A percentile compares a stretch with the other conserved stretches of the same genome.
Evolutionary conservation across 768 basidiomycete species (phyloP).

Genomic region (Terana coerulea): DNA sequence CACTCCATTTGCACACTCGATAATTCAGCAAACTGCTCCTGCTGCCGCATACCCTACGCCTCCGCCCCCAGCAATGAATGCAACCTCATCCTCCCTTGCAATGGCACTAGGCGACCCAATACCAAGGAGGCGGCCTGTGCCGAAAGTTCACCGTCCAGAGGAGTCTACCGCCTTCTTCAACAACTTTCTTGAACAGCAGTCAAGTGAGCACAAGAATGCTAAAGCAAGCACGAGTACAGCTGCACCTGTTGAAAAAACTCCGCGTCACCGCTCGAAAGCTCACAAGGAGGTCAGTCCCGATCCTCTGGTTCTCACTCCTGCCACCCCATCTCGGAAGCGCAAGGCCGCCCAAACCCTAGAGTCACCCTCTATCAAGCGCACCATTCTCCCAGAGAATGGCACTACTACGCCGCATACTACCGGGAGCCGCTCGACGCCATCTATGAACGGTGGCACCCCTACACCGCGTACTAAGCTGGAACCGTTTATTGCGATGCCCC

Average conservation of each 20-base stretch:
- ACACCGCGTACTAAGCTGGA: constrained; percentile 20
- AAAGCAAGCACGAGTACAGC: constrained; percentile 16
- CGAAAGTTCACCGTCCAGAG: constrained; percentile 42
- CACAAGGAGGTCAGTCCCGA: constrained; percentile 46
- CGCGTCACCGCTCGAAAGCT: constrained; percentile 1
- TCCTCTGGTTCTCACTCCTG: constrained; percentile 43
- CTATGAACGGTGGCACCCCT: constrained; percentile 9
- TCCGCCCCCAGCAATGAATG: constrained; percentile 55
- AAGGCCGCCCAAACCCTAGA: constrained; percentile 57
- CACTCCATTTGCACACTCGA: constrained; percentile 55
- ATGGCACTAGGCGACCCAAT: constrained; percentile 57
- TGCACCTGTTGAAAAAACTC: constrained; percentile 5
- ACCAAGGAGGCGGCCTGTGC: constrained; percentile 18
- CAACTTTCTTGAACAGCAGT: constrained; percentile 57
- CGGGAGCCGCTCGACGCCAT: constrained; percentile 7
- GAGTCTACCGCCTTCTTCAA: constrained; percentile 67
- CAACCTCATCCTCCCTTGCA: constrained; percentile 74
- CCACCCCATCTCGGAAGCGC: constrained; percentile 48
- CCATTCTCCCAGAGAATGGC: constrained; percentile 27
- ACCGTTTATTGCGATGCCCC: constrained; percentile 28
- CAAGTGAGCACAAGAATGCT: constrained; percentile 32
- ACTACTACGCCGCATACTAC: not conserved
- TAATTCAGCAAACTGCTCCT: constrained; percentile 63
- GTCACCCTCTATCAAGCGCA: constrained; percentile 64
- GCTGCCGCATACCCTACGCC: constrained; percentile 67